Conservation (phyloP, 176 grass and related monocot genomes). For the Chrysopogon serrulatus region DNA sequence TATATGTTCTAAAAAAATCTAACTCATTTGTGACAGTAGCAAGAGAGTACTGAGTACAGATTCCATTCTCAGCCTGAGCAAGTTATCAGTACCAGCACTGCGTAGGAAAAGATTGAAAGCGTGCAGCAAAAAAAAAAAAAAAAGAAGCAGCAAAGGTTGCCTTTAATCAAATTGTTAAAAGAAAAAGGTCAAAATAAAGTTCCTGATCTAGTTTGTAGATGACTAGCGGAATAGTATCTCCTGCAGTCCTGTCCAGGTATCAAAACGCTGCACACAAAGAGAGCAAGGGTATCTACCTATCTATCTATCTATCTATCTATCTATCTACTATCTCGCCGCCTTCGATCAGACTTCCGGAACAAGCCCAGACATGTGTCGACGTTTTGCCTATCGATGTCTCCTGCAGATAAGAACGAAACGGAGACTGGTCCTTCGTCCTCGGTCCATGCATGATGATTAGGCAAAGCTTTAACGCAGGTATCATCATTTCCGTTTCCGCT, state of each 20-base stretch:
- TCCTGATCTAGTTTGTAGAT: not conserved
- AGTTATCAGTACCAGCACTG: not conserved
- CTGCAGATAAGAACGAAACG: not conserved
- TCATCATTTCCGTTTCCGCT: not conserved
- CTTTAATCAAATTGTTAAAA: not conserved
- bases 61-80: not conserved
- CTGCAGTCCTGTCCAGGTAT: not conserved
- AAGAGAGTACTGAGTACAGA: too few species aligned
- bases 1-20: not conserved
- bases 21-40: not conserved
- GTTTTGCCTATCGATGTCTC: not conserved
- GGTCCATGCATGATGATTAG: too few species aligned
- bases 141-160: not conserved
- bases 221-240: not conserved
- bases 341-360: not conserved
- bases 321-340: not conserved
- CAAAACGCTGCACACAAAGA: not conserved
- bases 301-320: too few species aligned
- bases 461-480: not conserved
- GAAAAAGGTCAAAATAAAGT: not conserved
- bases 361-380: not conserved
- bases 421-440: not conserved
- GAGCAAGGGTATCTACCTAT: not conserved
- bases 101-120: not conserved
- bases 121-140: not conserved